Evolutionary conservation across 1,284 basidiomycete genomes (phyloP).

Genomic region (Apiotrichum akiyoshidainum): DNA sequence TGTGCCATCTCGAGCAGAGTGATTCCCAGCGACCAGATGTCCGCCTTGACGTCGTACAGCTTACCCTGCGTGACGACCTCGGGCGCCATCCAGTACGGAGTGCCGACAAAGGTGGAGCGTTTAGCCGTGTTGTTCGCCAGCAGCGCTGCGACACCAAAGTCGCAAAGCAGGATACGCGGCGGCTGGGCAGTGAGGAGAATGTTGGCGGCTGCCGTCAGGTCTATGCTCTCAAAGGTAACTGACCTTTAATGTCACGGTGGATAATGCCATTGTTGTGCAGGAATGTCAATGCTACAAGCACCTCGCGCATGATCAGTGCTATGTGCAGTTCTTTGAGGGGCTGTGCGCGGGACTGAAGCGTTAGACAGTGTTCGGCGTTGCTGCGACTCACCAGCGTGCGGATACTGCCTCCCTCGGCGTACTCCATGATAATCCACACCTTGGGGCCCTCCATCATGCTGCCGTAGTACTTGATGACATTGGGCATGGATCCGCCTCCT

Average conservation of each 20-base stretch:
- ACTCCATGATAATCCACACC: slow-evolving; percentile 99
- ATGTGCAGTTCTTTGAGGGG: slow-evolving; percentile 86
- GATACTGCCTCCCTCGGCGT: slow-evolving; percentile 92
- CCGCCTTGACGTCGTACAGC: slow-evolving; percentile 91
- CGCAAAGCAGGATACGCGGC: slow-evolving; percentile 87
- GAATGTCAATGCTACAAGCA: slow-evolving; percentile 77
- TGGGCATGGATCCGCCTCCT: slow-evolving; percentile 50
- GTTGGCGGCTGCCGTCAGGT: slow-evolving; percentile 67
- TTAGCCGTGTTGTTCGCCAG: slow-evolving; percentile 82
- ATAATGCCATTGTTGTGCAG: slow-evolving; percentile 93
- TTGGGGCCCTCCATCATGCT: slow-evolving; percentile 91
- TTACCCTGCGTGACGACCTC: slow-evolving; percentile 87
- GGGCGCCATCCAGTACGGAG: slow-evolving; percentile 98
- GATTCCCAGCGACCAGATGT: slow-evolving; percentile 95
- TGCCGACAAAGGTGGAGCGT: slow-evolving; percentile 90
- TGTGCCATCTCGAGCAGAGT: slow-evolving; percentile 88
- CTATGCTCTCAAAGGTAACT: slow-evolving; percentile 3
- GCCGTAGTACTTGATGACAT: slow-evolving; percentile 93
- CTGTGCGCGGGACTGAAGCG: slow-evolving; percentile 70
- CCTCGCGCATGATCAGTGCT: slow-evolving; percentile 83
- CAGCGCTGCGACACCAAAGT: slow-evolving; percentile 95
- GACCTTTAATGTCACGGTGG: slow-evolving; percentile 86
- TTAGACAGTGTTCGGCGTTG: background rate
- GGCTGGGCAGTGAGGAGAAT: slow-evolving; percentile 75
- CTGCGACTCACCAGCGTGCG: slow-evolving; percentile 63